Evolutionary conservation across 2,329 filamentous ascomycete genomes (phyloP).

Genomic region (Talaromyces albobiverticillius): DNA sequence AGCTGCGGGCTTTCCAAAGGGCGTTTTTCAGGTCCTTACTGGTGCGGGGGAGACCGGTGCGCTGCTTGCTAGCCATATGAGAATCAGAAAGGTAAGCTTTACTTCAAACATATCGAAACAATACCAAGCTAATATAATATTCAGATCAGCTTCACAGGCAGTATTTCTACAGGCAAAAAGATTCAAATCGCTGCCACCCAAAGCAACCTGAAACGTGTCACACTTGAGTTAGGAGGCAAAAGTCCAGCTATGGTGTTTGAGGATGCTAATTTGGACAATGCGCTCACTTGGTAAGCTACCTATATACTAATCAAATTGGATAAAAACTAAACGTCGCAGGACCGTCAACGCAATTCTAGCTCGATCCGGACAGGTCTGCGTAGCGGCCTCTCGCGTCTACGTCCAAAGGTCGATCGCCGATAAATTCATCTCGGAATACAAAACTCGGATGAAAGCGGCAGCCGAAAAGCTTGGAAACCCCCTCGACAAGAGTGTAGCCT

Average conservation of each 20-base stretch:
- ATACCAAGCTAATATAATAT: conserved; percentile 38
- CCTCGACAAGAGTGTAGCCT: conserved; percentile 9
- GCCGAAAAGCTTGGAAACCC: conserved; percentile 20
- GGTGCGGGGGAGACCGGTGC: conserved; percentile 6
- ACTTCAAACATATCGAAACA: no score
- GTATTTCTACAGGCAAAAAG: conserved; percentile 35
- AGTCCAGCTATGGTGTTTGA: conserved; percentile 45
- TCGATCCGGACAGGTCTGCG: conserved; percentile 38
- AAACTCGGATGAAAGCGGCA: conserved; percentile 17
- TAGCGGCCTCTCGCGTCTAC: conserved; percentile 27
- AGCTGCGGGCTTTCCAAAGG: conserved; percentile 1
- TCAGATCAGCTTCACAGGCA: conserved; percentile 44
- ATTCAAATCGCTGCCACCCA: conserved; percentile 41
- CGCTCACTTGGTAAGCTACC: conserved; percentile 10
- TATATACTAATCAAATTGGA: no score
- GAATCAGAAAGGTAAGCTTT: conserved; percentile 36
- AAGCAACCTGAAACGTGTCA: conserved; percentile 43
- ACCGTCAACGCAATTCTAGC: conserved; percentile 33
- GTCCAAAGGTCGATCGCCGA: conserved; percentile 26
- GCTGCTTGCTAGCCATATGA: conserved; percentile 29
- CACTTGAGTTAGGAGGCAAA: conserved; percentile 46
- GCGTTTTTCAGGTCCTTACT: conserved; percentile 6
- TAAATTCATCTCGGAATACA: conserved; percentile 19
- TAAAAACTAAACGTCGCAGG: conserved; percentile 28
- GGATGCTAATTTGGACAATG: conserved; percentile 43